Evolutionary conservation across 148 eudicot genomes (phyloP).

Genomic region (Vaccinium corymbosum): DNA sequence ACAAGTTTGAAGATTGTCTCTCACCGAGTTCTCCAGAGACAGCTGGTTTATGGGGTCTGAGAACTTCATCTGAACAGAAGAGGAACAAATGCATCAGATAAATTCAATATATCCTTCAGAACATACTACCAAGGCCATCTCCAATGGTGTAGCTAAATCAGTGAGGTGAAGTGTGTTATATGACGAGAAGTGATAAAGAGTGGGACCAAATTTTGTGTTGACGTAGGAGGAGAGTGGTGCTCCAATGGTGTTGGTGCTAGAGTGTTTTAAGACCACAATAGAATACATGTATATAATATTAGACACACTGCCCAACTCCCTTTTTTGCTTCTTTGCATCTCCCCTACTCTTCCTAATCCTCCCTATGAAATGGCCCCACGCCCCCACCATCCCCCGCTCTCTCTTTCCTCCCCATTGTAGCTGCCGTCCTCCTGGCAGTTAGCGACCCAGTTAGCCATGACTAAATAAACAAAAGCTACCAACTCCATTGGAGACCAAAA

Average conservation of each 20-base stretch:
- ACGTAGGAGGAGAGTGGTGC: background rate
- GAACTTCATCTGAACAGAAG: constrained; percentile 62
- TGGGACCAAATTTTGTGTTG: background rate
- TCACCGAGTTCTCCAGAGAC: constrained; percentile 80
- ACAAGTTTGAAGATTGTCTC: constrained; percentile 92
- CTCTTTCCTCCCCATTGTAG: no score
- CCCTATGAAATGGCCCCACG: no score
- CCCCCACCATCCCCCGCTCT: no score
- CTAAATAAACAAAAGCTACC: no score
- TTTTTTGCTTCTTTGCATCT: background rate
- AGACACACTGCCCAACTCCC: background rate
- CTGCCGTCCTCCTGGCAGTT: no score
- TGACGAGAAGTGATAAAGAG: background rate
- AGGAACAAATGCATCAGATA: constrained; percentile 5
- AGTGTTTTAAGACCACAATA: background rate
- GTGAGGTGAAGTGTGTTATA: background rate
- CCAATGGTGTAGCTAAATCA: background rate
- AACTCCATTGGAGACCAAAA: no score
- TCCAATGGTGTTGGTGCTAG: background rate
- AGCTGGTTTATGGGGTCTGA: constrained; percentile 78
- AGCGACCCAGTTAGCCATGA: no score
- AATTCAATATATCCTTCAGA: background rate
- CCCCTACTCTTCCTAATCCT: no score
- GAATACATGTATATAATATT: background rate
- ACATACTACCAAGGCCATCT: background rate